Evolutionary conservation across 192 early-diverging fungal species (phyloP), one percentile per base, ranked within the genome.

Genomic region (Umbelopsis vinacea): DNA sequence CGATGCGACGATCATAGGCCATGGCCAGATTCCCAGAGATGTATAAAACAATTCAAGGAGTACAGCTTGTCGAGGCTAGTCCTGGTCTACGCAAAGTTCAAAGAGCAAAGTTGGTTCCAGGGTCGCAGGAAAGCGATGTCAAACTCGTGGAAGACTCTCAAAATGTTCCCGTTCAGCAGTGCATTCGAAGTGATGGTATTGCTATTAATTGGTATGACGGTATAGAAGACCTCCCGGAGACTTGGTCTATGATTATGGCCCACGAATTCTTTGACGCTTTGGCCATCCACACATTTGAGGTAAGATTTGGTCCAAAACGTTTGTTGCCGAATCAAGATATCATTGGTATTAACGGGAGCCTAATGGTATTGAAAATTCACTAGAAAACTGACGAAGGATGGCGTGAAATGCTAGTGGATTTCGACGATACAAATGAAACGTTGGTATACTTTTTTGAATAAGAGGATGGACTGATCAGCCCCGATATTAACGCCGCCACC

Each of bases 251-350:
- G 52, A 79, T 96, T 23, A 82, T 97, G 71, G 95, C 96, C 0
- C 96, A 99, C 81, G 97, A 99, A 82, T 97, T 98, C 68, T 98
- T 99, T 83, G 97, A 99, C 71, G 96, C 97, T 0, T 82, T 99
- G 63, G 96, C 97, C 0, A 84, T 98, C 22, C 92, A 93, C 84
- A 90, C 89, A 70, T 94, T 96, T 74, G 80, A 94, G 76, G 87
- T 91, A 80, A 43, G n/a, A 6, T n/a, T n/a, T n/a, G n/a, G n/a
- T n/a, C n/a, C n/a, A n/a, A n/a, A n/a, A n/a, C n/a, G n/a, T n/a
- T n/a, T n/a, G n/a, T n/a, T n/a, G n/a, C n/a, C n/a, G n/a, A 29
- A 29, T 29, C 29, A 29, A 29, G 29, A 29, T 29, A 29, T 29
- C 29, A 29, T 29, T 29, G 29, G 29, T 29, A 29, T 81, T 52